Evolutionary conservation across 805 yeast genomes (phyloP), one percentile per base, ranked within the genome.

Genomic region (Saccharomycopsis lassenensis): DNA sequence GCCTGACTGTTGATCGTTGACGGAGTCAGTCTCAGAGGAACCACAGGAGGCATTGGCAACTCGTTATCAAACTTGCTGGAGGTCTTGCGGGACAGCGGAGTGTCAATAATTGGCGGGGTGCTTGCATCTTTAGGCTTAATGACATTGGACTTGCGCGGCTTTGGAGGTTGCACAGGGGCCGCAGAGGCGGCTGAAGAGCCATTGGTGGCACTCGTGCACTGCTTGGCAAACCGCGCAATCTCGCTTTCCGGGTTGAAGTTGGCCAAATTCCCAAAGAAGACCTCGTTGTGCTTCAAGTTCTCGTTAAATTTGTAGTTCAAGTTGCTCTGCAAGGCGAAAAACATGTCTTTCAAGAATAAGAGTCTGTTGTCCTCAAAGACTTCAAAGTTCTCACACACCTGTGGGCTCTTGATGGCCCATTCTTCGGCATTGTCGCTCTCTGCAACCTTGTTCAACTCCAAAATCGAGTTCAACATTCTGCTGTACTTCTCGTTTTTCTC

Each of bases 251-350:
- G 46, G 17, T 43, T 35, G 30, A 43, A 43, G 16, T 18, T 27
- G 3, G 40, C 44, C 28, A 43, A 40, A 16, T 31, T 23, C 12
- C 35, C 24, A 29, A 43, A 43, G 29, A 43, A 34, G 11, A 36
- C 37, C 20, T 43, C 46, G 25, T 43, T 43, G 21, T 43, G 44
- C 28, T 43, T 43, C n/a, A 43, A 34, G 19, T 40, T 40, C 23
- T 37, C 42, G 29, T 40, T 43, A 24, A 17, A 37, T 29, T 36
- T 34, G 29, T 27, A 37, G 23, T 43, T 43, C 32, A 35, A 33
- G 16, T 37, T 37, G 32, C 35, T 40, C 20, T 43, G 44, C 24
- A 43, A 40, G 7, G 37, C 24, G 23, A 43, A 33, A 28, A 43
- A 35, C 5, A 27, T 41, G 19, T 43, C 44, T 35, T 43, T 43